Evolutionary conservation across 257 asterid species (phyloP), one percentile per base, ranked within the genome.

Genomic region (Solanum verrucosum): DNA sequence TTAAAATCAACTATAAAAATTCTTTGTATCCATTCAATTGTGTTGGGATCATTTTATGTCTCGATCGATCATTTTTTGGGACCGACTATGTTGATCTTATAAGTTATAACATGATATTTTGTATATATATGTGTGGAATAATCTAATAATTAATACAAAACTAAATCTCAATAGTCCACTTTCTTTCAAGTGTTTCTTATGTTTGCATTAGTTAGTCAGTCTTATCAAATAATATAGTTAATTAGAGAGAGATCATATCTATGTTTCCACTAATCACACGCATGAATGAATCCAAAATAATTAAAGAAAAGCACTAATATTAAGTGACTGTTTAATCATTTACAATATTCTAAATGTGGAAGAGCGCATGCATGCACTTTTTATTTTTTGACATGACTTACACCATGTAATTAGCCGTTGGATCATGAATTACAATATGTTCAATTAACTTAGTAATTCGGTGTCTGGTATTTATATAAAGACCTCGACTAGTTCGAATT

Each of bases 271-370:
- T 81, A 44, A 81, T 81, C 85, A 81, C 68, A 81, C 67, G 85
- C 85, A 81, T 81, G 85, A 79, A 79, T 79, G 85, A 46, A 79
- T 44, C 40, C 40, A 27, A 79, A 42, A 79, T 79, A 79, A 78
- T 78, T 79, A 79, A 79, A 79, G 85, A 49, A 46, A 79, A 79
- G 38, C 67, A 79, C 65, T 27, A 73, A 73, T 9, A 72, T 31
- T 46, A 81, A 81, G 85, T 81, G 85, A 46, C 85, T 81, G 42
- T 81, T 46, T 81, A 81, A 81, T 81, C 85, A 81, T 81, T 27
- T 81, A 81, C 5, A 81, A 46, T 60, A 60, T 60, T 81, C 40
- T 79, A 15, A 27, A 37, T 44, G 84, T 44, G 25, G 27, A 16
- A 3, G 46, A 46, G 85, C 27, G 85, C 85, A 81, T 46, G 85